Evolutionary conservation across 208 protist species (phyloP), one percentile per base, ranked within the genome.

Genomic region (Herpetomonas tarakana): DNA sequence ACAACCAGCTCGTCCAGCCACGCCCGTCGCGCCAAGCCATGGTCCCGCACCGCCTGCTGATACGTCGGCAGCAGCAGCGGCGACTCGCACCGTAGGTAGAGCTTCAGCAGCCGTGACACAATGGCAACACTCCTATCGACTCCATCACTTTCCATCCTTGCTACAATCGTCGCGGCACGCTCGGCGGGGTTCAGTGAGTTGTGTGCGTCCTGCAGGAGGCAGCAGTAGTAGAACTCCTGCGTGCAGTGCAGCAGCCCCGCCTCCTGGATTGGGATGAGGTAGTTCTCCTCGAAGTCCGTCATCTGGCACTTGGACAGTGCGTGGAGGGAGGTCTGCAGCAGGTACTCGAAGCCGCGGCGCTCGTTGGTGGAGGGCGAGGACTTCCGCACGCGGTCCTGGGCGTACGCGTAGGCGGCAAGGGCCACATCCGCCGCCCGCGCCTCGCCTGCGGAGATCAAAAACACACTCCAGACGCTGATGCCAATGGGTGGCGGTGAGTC

Each of bases 201-300:
- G 73, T 91, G 79, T 1, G 86, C 86, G 28, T 93, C 78, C 51
- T 93, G 83, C 31, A 90, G 65, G 14, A 93, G 65, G 39, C 74
- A 85, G 49, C 68, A 61, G 41, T 63, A 80, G 60, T 86, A 91
- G 53, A 88, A 84, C 56, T 90, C 82, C 29, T 86, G 71, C 3
- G 71, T 78, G 71, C 76, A 87, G 41, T 76, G 76, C 55, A 89
- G 55, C 38, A 81, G 22, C 2, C 66, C 64, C 16, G 39, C 22
- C 24, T 83, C 65, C 21, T 59, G 57, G n/a, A 66, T 61, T 0
- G 86, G 82, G 16, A 44, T 56, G 3, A 93, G 57, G 58, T 88
- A 90, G 14, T 74, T 60, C 41, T 69, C 60, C 58, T 88, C 76
- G 62, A 78, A 93, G 30, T 75, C 35, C 3, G 66, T 58, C n/a